Percentiles rank a stretch among this genome's conserved stretches.
These are phyloP conservation scores for Orbilia blumenaviensis DNA, from an alignment of 2,329 filamentous ascomycete species.

Conservation along the genomic window DNA sequence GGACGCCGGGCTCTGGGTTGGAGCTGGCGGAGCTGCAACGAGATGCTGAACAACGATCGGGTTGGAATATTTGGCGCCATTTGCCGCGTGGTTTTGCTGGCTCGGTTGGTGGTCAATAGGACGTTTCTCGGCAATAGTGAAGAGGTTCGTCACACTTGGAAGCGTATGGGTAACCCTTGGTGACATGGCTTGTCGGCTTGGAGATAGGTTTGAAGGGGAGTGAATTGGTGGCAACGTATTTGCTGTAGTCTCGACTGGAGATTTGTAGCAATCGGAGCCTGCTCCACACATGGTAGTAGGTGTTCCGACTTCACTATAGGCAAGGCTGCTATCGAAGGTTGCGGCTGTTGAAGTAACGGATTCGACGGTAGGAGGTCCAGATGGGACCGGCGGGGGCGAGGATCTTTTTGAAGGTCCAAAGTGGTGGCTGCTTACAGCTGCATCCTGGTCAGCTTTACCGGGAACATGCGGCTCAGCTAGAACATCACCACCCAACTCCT, in stretches of 20 bases:
- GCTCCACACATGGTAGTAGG: constrained; percentile 35
- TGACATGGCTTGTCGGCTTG: constrained; percentile 20
- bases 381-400: constrained; percentile 37
- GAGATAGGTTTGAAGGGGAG: background rate
- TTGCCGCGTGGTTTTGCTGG: background rate
- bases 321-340: constrained; percentile 24
- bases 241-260: constrained; percentile 24
- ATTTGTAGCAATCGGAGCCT: constrained; percentile 37
- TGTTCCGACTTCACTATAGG: constrained; percentile 36
- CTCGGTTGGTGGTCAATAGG: constrained; percentile 27
- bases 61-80: constrained; percentile 17
- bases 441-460: constrained; percentile 38
- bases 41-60: constrained; percentile 20
- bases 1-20: constrained; percentile 2
- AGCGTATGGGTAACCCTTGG: constrained; percentile 25
- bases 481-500: constrained; percentile 6
- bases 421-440: constrained; percentile 20
- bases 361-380: constrained; percentile 45
- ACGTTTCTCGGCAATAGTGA: constrained; percentile 34
- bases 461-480: constrained; percentile 33
- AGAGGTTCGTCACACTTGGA: constrained; percentile 33
- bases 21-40: constrained; percentile 4
- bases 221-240: constrained; percentile 40
- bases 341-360: constrained; percentile 32
- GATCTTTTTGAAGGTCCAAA: constrained; percentile 41